Evolutionary conservation across 345 rosid species (phyloP).

Genomic region (Rhodamnia argentea): DNA sequence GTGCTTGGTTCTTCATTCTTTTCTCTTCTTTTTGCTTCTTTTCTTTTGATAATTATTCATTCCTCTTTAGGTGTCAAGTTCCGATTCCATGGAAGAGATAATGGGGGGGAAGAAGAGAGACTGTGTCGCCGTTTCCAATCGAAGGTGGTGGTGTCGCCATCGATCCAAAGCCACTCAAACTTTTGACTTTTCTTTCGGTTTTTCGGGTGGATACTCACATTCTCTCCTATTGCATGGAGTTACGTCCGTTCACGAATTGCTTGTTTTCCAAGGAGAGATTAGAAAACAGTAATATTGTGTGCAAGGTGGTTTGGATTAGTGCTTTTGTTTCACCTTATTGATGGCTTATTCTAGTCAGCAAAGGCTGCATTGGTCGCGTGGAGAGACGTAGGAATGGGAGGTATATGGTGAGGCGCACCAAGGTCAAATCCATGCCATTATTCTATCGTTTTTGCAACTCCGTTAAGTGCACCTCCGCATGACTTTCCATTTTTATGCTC

Average conservation of each 20-base stretch:
- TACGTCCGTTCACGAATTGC: background rate
- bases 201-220: background rate
- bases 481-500: background rate
- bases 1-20: background rate
- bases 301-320: background rate
- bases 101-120: constrained; percentile 6
- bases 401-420: background rate
- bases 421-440: background rate
- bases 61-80: constrained; percentile 21
- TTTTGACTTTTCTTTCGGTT: background rate
- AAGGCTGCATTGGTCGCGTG: background rate
- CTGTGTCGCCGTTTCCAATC: constrained; percentile 7
- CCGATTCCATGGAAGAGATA: constrained; percentile 13
- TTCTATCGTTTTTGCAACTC: background rate
- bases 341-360: background rate
- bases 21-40: background rate
- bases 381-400: background rate
- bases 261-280: background rate
- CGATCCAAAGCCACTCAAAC: constrained; percentile 2
- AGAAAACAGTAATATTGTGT: background rate
- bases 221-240: background rate
- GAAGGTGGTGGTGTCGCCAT: constrained; percentile 14
- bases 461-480: background rate
- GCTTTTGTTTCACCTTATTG: background rate
- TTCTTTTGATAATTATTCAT: background rate